These are phyloP conservation scores for Monilinia fructicola DNA, from an alignment of 2,329 filamentous ascomycete species.

Conservation along the genomic window DNA sequence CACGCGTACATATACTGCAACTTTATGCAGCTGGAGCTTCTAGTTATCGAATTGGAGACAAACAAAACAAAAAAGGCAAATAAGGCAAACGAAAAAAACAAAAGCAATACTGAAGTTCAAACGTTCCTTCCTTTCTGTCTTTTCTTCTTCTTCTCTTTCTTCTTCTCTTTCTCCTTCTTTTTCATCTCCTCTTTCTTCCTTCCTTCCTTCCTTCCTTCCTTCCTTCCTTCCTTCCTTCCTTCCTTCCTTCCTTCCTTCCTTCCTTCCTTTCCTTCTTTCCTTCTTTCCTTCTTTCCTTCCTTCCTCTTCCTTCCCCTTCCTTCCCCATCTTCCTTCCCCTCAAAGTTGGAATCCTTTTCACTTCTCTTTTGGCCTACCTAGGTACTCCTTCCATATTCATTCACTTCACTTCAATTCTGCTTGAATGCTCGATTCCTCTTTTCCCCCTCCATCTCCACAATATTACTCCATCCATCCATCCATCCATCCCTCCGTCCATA, in stretches of 20 bases:
- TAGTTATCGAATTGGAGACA: not conserved
- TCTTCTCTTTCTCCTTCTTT: not conserved
- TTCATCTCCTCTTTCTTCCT: not conserved
- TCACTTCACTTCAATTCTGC: conserved; percentile 1
- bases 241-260: too few relatives aligned
- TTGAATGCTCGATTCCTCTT: too few relatives aligned
- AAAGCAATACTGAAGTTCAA: too few relatives aligned
- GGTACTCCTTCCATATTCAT: not conserved
- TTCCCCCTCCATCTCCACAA: too few relatives aligned
- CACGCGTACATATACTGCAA: too few relatives aligned
- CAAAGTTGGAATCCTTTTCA: too few relatives aligned
- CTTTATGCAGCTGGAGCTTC: not conserved
- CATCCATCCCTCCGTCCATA: not conserved
- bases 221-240: too few relatives aligned
- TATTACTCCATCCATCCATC: too few relatives aligned
- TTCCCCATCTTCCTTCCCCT: too few relatives aligned
- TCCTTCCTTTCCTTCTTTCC: not conserved
- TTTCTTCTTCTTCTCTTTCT: not conserved
- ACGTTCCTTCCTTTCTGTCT: not conserved
- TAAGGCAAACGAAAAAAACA: not conserved
- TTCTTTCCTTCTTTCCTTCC: not conserved
- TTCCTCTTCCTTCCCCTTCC: not conserved
- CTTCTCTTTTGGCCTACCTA: too few relatives aligned
- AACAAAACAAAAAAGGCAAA: not conserved
- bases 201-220: not conserved